Base-by-base conservation (phyloP, 2,329 filamentous ascomycete species). In the Aureobasidium leucospermi region DNA sequence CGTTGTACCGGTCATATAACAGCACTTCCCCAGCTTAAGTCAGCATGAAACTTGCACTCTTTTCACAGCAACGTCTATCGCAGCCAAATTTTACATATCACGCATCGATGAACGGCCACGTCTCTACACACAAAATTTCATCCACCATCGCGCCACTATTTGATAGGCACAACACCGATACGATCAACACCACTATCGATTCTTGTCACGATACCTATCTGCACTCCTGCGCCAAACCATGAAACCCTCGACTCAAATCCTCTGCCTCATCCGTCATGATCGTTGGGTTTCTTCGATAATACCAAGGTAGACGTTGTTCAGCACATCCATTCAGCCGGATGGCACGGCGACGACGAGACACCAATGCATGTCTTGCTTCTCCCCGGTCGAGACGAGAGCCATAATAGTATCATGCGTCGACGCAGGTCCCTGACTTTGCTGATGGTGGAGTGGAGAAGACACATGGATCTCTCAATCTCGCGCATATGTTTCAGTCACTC, bases 1-100 rank as follows among this genome's bases (percentile, higher is more conserved):
- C 46, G 47, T 53, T 59, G 58, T 59, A 59, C 58, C 58, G 57
- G 58, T 59, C 48, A 59, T 59, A 59, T 59, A 59, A 46, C 13
- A 59, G 47, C 47, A 51, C 46, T 52, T 45, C 47, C 46, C 57
- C 57, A 56, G 52, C 52, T 56, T 58, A 58, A 47, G 19, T 10
- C 9, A 47, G 55, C 32, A 58, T 58, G 31, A 23, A 34, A 32
- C 32, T 48, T 58, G 55, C 55, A 58, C 55, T 48, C 55, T 43
- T 58, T 58, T 58, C 55, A 58, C 55, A 47, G 11, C 42, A 56
- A 56, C 52, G 52, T 46, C 52, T 56, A 56, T 56, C 52, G 41
- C 52, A 46, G 41, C 38, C 52, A 56, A 56, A 56, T 56, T 46
- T 45, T 29, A 46, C 52, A 56, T 56, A 56, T 56, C 52, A 56